Conservation (phyloP, 345 rosid species). For the Populus euphratica region DNA sequence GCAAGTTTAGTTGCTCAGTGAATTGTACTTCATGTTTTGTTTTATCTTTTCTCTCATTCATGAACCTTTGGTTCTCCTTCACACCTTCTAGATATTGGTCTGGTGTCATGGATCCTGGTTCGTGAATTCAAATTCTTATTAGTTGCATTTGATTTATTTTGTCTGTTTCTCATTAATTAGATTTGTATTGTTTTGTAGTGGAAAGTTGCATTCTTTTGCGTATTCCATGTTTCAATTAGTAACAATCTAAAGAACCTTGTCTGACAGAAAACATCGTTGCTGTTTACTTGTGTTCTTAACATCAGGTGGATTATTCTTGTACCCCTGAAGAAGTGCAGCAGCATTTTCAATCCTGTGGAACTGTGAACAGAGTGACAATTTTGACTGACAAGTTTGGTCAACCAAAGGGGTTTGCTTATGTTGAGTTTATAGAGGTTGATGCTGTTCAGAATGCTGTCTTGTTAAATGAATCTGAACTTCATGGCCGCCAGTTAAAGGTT, state of each 20-base stretch:
- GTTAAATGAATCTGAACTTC: slow-evolving; percentile 90
- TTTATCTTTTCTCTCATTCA: background rate
- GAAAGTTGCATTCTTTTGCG: background rate
- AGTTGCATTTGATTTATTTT: background rate
- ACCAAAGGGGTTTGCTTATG: slow-evolving; percentile 98
- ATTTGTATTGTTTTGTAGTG: background rate
- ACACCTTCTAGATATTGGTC: background rate
- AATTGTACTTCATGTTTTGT: background rate
- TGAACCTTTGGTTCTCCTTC: background rate
- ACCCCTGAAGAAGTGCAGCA: slow-evolving; percentile 99
- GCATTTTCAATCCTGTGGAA: slow-evolving; percentile 98
- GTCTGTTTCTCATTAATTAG: background rate
- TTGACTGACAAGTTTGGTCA: slow-evolving; percentile 99
- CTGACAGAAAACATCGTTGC: background rate
- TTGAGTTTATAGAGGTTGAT: slow-evolving; percentile 89
- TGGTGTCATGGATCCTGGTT: background rate
- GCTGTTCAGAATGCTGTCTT: slow-evolving; percentile 94
- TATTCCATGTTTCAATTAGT: background rate
- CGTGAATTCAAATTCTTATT: background rate
- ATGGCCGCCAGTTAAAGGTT: slow-evolving; percentile 97
- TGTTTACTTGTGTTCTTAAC: slow-evolving; percentile 19
- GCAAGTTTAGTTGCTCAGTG: background rate
- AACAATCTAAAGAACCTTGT: background rate
- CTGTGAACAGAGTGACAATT: slow-evolving; percentile 93
- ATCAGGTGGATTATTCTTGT: slow-evolving; percentile 92